A percentile compares a stretch with the other conserved stretches of the same genome.
Conservation (phyloP, 306 rosid genomes). For the Cyamopsis tetragonoloba region DNA sequence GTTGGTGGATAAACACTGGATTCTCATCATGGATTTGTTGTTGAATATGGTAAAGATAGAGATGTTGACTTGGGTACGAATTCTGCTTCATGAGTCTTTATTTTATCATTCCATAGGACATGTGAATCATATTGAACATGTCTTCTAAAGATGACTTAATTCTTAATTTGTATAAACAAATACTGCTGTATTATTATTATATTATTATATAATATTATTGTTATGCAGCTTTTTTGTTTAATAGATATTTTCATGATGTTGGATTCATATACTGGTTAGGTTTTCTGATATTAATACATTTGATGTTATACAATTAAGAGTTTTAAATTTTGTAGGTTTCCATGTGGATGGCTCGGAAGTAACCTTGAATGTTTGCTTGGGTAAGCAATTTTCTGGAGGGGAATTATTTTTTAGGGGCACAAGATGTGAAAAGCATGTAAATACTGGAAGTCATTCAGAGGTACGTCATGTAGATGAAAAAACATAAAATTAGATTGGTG, state of each 20-base stretch:
- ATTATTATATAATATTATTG: background rate
- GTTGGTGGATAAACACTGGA: conserved; percentile 54
- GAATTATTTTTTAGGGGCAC: conserved; percentile 56
- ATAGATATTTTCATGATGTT: background rate
- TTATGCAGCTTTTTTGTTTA: conserved; percentile 1
- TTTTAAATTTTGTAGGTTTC: conserved; percentile 47
- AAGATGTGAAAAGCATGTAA: conserved; percentile 58
- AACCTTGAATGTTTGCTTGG: conserved; percentile 59
- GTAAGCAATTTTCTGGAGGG: conserved; percentile 59
- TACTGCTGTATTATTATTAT: background rate
- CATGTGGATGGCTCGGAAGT: conserved; percentile 68
- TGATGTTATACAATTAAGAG: conserved; percentile 13
- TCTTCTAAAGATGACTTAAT: no score
- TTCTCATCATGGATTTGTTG: conserved; percentile 63
- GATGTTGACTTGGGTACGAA: conserved; percentile 52
- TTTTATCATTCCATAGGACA: conserved; percentile 4
- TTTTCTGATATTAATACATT: background rate
- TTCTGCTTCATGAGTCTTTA: conserved; percentile 23
- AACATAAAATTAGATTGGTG: conserved; percentile 8
- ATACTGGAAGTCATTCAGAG: conserved; percentile 45
- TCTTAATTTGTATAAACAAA: conserved; percentile 5
- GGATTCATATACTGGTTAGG: background rate
- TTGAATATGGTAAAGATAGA: conserved; percentile 55
- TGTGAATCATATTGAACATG: background rate
- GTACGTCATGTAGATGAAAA: conserved; percentile 28